Base-by-base conservation (phyloP, 2,329 filamentous ascomycete genomes). In the Paracoccidioides lutzii region DNA sequence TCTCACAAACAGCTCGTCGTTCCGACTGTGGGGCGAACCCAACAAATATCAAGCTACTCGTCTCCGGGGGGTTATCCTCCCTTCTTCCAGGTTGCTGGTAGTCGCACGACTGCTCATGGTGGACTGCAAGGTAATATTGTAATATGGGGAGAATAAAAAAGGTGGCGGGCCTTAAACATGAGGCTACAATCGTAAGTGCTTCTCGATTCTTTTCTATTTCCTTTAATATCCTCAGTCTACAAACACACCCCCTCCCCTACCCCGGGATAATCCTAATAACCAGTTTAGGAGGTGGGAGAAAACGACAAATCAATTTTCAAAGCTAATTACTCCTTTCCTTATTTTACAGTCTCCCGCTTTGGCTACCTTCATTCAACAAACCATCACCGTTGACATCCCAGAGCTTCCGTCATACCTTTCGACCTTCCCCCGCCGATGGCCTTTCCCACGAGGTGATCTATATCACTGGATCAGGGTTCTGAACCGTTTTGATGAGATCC, bases 381-480 rank as follows among this genome's bases (percentile, higher is more conserved):
- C 87, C 52, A 83, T 82, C 62, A 79, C 79, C 57, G 77, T 81
- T 56, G 81, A 89, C 50, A 75, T 96, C 65, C 83, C 85, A 65
- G 81, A 87, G 68, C 79, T 98, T 62, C 88, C 89, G 62, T 75
- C 81, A 64, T 81, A 86, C 62, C 85, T 98, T 61, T 78, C 79
- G 64, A 81, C 80, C 55, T 97, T 97, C 68, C 90, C 91, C 57
- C 84, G 84, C 61, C 79, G 85, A 79, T 98, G 93, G 93, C 90
- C 90, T 2, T 95, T 97, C 66, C 91, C 91, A 42, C 83, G 91
- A 69, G 94, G 93, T 58, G 93, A 98, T 69, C 77, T 97, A 35
- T 97, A 97, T 69, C 91, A 98, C 76, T 98, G 94, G 94, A 96
- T 98, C 62, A 85, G 88, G 33, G 80, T 95, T 30, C 75, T 98